A percentile compares a stretch with the other conserved stretches of the same genome.
These are phyloP conservation scores for Kwoniella pini DNA, from an alignment of 768 basidiomycete genomes.

Conservation along the genomic window DNA sequence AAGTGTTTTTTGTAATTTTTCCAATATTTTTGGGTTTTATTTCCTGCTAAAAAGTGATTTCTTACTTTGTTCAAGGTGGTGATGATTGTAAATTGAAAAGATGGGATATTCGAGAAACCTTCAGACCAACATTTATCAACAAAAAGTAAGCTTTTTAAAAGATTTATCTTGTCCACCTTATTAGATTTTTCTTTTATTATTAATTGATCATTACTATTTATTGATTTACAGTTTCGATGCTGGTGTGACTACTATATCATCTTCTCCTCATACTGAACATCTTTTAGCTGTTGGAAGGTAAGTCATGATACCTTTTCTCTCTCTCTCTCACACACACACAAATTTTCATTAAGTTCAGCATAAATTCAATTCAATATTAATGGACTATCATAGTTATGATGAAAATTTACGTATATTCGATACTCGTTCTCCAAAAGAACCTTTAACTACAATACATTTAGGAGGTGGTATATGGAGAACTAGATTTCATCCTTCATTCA, in stretches of 20 bases:
- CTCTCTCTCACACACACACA: no score
- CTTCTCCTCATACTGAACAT: slow-evolving; percentile 75
- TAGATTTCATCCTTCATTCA: slow-evolving; percentile 83
- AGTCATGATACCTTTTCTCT: slow-evolving; percentile 27
- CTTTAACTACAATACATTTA: slow-evolving; percentile 66
- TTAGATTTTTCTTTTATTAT: not conserved
- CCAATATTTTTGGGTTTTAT: not conserved
- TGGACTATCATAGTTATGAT: slow-evolving; percentile 68
- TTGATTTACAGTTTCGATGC: slow-evolving; percentile 72
- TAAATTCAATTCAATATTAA: not conserved
- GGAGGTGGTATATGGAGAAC: slow-evolving; percentile 95
- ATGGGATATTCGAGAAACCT: slow-evolving; percentile 80
- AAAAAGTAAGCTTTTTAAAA: slow-evolving; percentile 62
- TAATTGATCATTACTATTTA: not conserved
- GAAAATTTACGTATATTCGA: slow-evolving; percentile 79
- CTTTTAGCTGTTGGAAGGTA: slow-evolving; percentile 89
- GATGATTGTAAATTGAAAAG: slow-evolving; percentile 86
- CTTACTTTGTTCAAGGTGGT: slow-evolving; percentile 63
- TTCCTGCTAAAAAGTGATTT: not conserved
- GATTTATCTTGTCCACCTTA: no score
- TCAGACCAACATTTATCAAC: slow-evolving; percentile 69
- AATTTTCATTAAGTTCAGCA: no score
- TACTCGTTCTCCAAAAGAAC: slow-evolving; percentile 64
- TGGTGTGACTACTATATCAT: slow-evolving; percentile 88
- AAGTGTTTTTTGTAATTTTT: slow-evolving; percentile 16